phyloP scores from a whole-genome alignment of 2,329 filamentous ascomycete genomes.

The Aureobasidium musti region DNA sequence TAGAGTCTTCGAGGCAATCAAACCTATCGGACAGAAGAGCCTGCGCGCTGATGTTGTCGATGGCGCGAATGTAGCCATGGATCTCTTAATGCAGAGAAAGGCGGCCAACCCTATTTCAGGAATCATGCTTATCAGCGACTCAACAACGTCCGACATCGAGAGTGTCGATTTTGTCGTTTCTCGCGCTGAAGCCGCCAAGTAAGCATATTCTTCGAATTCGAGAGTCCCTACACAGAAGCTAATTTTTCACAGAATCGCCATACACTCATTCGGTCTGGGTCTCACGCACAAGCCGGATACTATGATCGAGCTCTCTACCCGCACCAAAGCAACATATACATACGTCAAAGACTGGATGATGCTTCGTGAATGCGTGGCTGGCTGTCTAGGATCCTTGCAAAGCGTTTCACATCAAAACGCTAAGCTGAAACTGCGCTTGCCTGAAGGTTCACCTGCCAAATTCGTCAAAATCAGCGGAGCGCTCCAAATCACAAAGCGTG shows the following conservation, averaged over 20 bases:
- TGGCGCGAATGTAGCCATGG: conserved; percentile 97
- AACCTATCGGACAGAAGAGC: conserved; percentile 94
- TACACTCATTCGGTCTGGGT: conserved; percentile 94
- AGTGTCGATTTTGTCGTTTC: conserved; percentile 98
- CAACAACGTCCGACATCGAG: conserved; percentile 88
- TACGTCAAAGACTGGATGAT: conserved; percentile 99
- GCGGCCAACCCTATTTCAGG: conserved; percentile 93
- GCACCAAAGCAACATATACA: conserved; percentile 95
- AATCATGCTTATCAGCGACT: conserved; percentile 96
- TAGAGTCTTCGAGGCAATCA: conserved; percentile 81
- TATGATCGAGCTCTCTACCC: conserved; percentile 94
- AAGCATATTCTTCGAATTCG: conserved; percentile 45
- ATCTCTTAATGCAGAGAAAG: conserved; percentile 95
- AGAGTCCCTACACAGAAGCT: conserved; percentile 27
- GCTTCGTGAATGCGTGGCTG: conserved; percentile 92
- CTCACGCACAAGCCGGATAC: conserved; percentile 98
- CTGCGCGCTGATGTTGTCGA: conserved; percentile 95
- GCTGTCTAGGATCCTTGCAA: conserved; percentile 88
- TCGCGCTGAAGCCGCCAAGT: conserved; percentile 94
- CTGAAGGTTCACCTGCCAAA: conserved; percentile 94
- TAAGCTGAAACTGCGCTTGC: conserved; percentile 88
- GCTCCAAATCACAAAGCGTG: conserved; percentile 92
- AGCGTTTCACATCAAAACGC: conserved; percentile 98
- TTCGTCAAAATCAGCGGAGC: conserved; percentile 99
- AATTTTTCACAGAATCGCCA: conserved; percentile 66